phyloP scores from a whole-genome alignment of 2,329 filamentous ascomycete species.

The Pseudogymnoascus sp. region DNA sequence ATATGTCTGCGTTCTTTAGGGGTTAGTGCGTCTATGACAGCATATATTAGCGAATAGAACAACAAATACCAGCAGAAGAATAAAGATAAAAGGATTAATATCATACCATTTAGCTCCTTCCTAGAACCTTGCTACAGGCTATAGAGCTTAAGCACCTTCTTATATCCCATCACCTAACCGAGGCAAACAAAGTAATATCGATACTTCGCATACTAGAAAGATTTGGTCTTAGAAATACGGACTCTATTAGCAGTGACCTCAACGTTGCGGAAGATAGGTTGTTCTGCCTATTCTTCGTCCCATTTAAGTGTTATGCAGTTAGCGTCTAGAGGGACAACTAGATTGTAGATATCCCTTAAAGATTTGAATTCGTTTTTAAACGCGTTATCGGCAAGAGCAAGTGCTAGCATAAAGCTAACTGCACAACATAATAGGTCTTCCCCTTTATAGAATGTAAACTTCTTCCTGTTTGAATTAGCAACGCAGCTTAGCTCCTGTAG shows the following conservation, averaged over 20 bases:
- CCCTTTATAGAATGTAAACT: slow-evolving; percentile 22
- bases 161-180: slow-evolving; percentile 22
- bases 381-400: slow-evolving; percentile 21
- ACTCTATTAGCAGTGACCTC: slow-evolving; percentile 15
- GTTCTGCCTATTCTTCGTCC: slow-evolving; percentile 18
- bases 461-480: slow-evolving; percentile 17
- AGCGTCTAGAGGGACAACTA: slow-evolving; percentile 17
- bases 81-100: neutral
- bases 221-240: slow-evolving; percentile 18
- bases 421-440: slow-evolving; percentile 17
- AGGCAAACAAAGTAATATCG: slow-evolving; percentile 29
- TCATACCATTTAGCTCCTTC: slow-evolving; percentile 23
- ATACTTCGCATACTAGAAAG: slow-evolving; percentile 34
- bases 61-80: neutral
- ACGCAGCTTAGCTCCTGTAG: neutral
- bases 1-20: slow-evolving; percentile 18
- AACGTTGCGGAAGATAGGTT: slow-evolving; percentile 21
- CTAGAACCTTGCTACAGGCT: slow-evolving; percentile 19
- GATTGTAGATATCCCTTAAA: slow-evolving; percentile 21
- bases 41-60: slow-evolving; percentile 11
- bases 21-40: slow-evolving; percentile 16
- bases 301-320: slow-evolving; percentile 19
- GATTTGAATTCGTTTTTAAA: slow-evolving; percentile 20
- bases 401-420: slow-evolving; percentile 20
- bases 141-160: slow-evolving; percentile 23